Percentiles rank a stretch among this genome's conserved stretches.
Conservation (phyloP, 495 filamentous ascomycete species). For the Neurospora sp. region DNA sequence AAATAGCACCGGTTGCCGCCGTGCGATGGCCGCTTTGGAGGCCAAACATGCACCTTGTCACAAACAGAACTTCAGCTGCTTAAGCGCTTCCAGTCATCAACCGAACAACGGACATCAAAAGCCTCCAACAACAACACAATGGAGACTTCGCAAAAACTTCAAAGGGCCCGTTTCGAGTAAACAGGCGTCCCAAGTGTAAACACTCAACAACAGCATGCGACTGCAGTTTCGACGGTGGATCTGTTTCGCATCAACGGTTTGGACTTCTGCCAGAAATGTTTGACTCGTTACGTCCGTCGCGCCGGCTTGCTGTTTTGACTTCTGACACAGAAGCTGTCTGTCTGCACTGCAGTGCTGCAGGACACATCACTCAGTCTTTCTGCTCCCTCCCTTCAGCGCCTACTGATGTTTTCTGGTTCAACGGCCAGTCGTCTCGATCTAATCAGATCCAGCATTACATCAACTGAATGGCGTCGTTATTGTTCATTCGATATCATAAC, state of each 20-base stretch:
- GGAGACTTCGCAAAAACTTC: neutral
- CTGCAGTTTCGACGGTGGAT: conserved; percentile 9
- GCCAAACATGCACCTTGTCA: conserved; percentile 5
- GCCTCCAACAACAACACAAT: neutral
- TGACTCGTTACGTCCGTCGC: neutral
- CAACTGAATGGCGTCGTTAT: too few species aligned
- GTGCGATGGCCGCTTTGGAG: conserved; percentile 6
- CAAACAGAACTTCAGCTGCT: conserved; percentile 2
- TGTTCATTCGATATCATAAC: neutral
- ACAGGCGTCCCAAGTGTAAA: neutral
- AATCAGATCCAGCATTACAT: neutral
- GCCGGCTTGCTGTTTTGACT: too few species aligned
- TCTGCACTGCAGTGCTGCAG: too few species aligned
- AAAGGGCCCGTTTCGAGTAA: neutral
- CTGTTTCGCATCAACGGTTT: conserved; percentile 4
- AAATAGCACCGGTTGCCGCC: conserved; percentile 11
- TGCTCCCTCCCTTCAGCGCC: too few species aligned
- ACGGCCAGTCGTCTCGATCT: neutral
- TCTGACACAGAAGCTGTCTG: too few species aligned
- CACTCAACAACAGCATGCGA: neutral
- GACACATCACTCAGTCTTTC: too few species aligned
- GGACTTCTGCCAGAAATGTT: neutral
- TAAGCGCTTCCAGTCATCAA: conserved; percentile 1
- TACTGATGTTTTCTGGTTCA: neutral
- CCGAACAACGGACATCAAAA: conserved; percentile 19